phyloP scores from a whole-genome alignment of 495 filamentous ascomycete species.

The Mytilinidion resinicola region DNA sequence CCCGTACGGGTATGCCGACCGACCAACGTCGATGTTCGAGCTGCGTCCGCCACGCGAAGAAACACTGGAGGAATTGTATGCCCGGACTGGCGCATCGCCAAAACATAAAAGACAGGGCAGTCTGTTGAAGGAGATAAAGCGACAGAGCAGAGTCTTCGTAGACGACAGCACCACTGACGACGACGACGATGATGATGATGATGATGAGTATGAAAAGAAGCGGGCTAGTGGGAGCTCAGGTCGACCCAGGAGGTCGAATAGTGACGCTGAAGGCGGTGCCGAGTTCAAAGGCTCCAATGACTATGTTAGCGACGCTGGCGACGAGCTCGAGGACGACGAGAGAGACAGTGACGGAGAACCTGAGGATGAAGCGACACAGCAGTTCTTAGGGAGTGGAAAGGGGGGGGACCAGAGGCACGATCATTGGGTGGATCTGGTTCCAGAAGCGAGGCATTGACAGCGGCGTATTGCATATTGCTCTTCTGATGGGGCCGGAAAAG shows the following conservation, averaged over 20 bases:
- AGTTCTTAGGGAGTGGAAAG: not conserved
- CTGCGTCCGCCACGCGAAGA: not conserved
- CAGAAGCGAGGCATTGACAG: not conserved
- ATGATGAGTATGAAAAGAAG: not conserved
- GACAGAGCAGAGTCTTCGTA: not conserved
- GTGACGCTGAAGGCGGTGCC: not conserved
- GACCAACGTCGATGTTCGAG: conserved; percentile 6
- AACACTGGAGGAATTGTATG: not conserved
- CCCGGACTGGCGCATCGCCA: not conserved
- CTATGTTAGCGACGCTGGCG: too few species aligned
- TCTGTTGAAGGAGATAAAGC: not conserved
- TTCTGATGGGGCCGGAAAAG: too few species aligned
- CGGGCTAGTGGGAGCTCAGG: too few species aligned
- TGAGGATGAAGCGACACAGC: not conserved
- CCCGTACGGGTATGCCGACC: not conserved
- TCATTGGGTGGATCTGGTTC: not conserved
- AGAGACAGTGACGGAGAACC: not conserved
- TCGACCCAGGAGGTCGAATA: not conserved
- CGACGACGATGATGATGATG: not conserved
- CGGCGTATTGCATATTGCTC: too few species aligned
- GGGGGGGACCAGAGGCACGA: not conserved
- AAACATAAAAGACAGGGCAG: not conserved
- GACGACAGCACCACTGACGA: not conserved
- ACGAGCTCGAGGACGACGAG: not conserved
- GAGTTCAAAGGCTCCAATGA: too few species aligned